Percentiles rank a stretch among this genome's conserved stretches.
Evolutionary conservation across 2,329 filamentous ascomycete genomes (phyloP).

Genomic region (Neofusicoccum parvum): DNA sequence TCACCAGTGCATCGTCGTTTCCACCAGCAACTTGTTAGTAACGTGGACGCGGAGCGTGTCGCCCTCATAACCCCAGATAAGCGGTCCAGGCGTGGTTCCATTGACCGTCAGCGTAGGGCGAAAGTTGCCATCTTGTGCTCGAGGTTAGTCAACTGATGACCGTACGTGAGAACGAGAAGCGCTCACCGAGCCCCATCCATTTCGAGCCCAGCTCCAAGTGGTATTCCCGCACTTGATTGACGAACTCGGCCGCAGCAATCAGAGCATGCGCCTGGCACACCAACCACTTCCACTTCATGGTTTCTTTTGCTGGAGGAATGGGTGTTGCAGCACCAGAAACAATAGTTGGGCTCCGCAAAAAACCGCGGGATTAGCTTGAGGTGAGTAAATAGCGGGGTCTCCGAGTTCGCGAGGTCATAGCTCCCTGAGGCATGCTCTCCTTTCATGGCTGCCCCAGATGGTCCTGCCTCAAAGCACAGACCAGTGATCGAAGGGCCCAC

Average conservation of each 20-base stretch:
- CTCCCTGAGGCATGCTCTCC: background rate
- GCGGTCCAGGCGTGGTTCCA: background rate
- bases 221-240: background rate
- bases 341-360: too few relatives aligned
- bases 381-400: background rate
- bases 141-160: background rate
- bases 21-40: conserved; percentile 50
- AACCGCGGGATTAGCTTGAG: background rate
- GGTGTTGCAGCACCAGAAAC: too few relatives aligned
- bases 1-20: conserved; percentile 55
- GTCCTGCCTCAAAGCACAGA: background rate
- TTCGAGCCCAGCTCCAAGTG: background rate
- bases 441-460: background rate
- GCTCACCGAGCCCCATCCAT: background rate
- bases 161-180: too few relatives aligned
- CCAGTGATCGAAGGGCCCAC: background rate
- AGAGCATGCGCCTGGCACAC: background rate
- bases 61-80: conserved; percentile 4
- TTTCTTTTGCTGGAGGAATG: background rate
- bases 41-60: conserved; percentile 31
- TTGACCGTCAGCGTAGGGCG: conserved; percentile 3
- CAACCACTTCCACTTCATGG: background rate
- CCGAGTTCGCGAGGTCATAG: background rate
- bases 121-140: background rate
- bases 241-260: background rate